These are phyloP conservation scores for Scleroderma citrinum DNA, from an alignment of 768 basidiomycete genomes.

Conservation along the genomic window DNA sequence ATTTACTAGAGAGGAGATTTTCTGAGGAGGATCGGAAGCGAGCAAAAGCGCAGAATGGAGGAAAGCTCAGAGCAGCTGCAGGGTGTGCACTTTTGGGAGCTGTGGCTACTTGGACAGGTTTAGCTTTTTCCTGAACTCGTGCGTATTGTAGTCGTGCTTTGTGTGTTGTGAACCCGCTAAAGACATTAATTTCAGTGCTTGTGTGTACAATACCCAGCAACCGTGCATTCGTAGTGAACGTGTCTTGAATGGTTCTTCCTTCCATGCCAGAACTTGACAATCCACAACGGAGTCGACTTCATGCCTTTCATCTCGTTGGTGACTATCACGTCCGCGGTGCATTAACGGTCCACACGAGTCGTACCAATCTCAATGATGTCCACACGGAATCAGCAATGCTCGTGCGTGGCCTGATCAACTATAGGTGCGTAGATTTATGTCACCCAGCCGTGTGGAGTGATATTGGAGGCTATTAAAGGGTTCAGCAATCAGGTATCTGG, in stretches of 20 bases:
- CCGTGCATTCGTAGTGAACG: background rate
- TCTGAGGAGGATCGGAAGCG: slow-evolving; percentile 26
- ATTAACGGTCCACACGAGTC: too few species aligned
- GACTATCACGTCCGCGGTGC: too few species aligned
- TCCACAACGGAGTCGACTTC: too few species aligned
- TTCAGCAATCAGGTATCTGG: too few species aligned
- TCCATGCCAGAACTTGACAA: too few species aligned
- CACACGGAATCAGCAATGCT: too few species aligned
- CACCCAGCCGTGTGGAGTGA: too few species aligned
- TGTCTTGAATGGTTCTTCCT: background rate
- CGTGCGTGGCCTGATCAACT: too few species aligned
- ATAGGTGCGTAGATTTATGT: too few species aligned
- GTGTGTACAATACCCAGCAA: background rate
- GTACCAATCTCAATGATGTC: too few species aligned
- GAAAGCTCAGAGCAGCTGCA: slow-evolving; percentile 41
- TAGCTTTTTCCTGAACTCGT: slow-evolving; percentile 42
- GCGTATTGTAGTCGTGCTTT: background rate
- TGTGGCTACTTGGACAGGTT: slow-evolving; percentile 53
- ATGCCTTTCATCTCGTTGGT: too few species aligned
- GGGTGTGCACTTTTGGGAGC: slow-evolving; percentile 57
- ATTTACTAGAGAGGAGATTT: slow-evolving; percentile 24
- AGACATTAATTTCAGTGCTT: background rate
- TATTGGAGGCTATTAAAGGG: too few species aligned
- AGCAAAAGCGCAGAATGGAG: slow-evolving; percentile 11
- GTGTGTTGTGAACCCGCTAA: background rate